Conservation (phyloP, 2,329 filamentous ascomycete genomes). For the Colletotrichum falcatum region DNA sequence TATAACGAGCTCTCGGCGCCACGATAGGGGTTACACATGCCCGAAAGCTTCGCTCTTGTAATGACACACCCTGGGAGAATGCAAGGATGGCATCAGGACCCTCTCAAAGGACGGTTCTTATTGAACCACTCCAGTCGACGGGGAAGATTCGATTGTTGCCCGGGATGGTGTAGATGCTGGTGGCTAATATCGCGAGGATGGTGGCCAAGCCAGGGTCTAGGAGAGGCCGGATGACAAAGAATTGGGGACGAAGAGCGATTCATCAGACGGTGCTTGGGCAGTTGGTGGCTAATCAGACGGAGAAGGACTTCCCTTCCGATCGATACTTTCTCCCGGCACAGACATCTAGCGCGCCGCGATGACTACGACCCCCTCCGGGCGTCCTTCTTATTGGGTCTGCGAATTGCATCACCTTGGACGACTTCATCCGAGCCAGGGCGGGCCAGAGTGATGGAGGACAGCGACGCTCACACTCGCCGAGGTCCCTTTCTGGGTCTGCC, state of each 20-base stretch:
- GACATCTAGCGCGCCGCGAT: slow-evolving; percentile 7
- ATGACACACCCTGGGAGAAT: slow-evolving; percentile 8
- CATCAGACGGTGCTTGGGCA: background rate
- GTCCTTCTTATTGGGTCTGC: background rate
- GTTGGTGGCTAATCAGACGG: slow-evolving; percentile 32
- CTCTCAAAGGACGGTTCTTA: background rate
- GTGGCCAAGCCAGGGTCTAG: background rate
- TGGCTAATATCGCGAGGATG: slow-evolving; percentile 8
- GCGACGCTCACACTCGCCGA: no score
- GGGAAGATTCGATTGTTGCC: slow-evolving; percentile 5
- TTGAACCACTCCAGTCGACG: background rate
- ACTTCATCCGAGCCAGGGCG: background rate
- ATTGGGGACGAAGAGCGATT: background rate
- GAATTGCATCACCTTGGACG: background rate
- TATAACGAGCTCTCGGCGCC: slow-evolving; percentile 1
- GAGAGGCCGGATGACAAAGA: slow-evolving; percentile 11
- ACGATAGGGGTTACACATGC: slow-evolving; percentile 20
- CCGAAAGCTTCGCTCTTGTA: slow-evolving; percentile 23
- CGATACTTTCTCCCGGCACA: background rate
- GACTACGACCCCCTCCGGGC: background rate
- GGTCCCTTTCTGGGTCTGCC: no score
- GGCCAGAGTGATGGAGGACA: background rate
- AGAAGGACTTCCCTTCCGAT: slow-evolving; percentile 15
- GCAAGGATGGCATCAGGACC: background rate
- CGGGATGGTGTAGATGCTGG: slow-evolving; percentile 34